These are phyloP conservation scores for Hericium rajendrae DNA, from an alignment of 768 basidiomycete species.

Conservation along the genomic window DNA sequence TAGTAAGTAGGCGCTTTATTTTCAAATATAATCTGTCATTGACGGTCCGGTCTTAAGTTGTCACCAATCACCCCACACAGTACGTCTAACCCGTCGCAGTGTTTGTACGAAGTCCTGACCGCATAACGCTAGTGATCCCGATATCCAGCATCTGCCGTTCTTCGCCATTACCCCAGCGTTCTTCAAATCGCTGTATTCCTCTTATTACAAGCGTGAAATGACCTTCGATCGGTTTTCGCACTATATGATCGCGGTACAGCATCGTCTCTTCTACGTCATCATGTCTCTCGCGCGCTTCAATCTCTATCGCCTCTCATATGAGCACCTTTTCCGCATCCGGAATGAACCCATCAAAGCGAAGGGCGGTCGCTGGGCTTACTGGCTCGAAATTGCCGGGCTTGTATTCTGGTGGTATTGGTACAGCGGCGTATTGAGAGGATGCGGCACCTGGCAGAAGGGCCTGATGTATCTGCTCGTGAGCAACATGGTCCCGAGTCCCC, in stretches of 20 bases:
- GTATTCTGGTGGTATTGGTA: conserved; percentile 90
- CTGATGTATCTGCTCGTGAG: conserved; percentile 75
- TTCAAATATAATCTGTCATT: not conserved
- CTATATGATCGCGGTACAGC: conserved; percentile 66
- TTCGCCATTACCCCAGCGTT: conserved; percentile 88
- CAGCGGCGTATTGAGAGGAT: conserved; percentile 53
- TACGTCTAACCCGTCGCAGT: conserved; percentile 28
- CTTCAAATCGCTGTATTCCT: conserved; percentile 80
- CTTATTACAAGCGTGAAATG: conserved; percentile 89
- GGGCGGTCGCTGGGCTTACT: conserved; percentile 72
- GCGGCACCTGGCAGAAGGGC: conserved; percentile 61
- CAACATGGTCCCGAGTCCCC: conserved; percentile 77
- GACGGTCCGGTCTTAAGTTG: conserved; percentile 41
- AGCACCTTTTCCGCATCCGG: conserved; percentile 56
- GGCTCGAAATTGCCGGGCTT: conserved; percentile 66
- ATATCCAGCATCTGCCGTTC: conserved; percentile 87
- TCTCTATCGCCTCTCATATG: conserved; percentile 83
- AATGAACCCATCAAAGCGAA: conserved; percentile 52
- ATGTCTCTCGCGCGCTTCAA: conserved; percentile 92
- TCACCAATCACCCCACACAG: conserved; percentile 97
- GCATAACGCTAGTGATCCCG: conserved; percentile 50
- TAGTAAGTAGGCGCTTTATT: conserved; percentile 41
- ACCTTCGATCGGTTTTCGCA: conserved; percentile 62
- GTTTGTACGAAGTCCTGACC: conserved; percentile 3
- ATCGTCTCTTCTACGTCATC: conserved; percentile 86